Evolutionary conservation across 495 filamentous ascomycete genomes (phyloP), one percentile per base, ranked within the genome.

Genomic region (Darksidea phi): DNA sequence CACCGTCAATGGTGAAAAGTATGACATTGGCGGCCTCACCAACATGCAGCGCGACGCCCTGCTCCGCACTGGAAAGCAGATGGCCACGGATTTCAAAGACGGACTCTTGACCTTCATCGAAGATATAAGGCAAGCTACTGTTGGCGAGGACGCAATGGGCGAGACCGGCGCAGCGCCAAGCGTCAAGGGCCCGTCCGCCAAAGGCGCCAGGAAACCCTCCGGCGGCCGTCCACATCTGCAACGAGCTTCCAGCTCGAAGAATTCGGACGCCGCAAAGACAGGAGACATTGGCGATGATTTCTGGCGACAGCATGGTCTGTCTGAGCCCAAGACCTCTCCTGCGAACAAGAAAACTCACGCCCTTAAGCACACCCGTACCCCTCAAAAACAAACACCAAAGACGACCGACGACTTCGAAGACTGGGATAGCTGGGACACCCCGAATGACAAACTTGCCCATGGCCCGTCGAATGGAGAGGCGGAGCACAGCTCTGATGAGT

Each of bases 101-200:
- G 94, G 94, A 0, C 76, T 97, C n/a, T 94, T 90, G 90, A 96
- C 90, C 13, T 98, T 97, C 72, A 81, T 97, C 61, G 94, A 97
- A 70, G 94, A 97, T 73, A 81, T 98, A 24, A 80, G 91, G 63
- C 94, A 98, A 75, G 94, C 90, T 13, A 95, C 94, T 1, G 89
- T 97, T 12, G 94, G 93, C 38, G 94, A 97, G 28, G 94, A 97
- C 73, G 88, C 83, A 57, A 84, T 78, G 54, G 85, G 81, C 38
- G 80, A 77, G 17, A 76, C 76, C 12, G 23, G 28, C 56, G 23
- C 51, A 46, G 60, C 15, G 13, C 23, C 26, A n/a, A 38, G 18
- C 34, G 38, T 17, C 17, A 43, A 25, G 36, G 46, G 51, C 37
- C 61, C 74, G 23, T 52, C 73, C 25, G 28, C 66, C 68, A 77